Conservation (phyloP, 2,329 filamentous ascomycete genomes). For the Aspergillus ibericus region DNA sequence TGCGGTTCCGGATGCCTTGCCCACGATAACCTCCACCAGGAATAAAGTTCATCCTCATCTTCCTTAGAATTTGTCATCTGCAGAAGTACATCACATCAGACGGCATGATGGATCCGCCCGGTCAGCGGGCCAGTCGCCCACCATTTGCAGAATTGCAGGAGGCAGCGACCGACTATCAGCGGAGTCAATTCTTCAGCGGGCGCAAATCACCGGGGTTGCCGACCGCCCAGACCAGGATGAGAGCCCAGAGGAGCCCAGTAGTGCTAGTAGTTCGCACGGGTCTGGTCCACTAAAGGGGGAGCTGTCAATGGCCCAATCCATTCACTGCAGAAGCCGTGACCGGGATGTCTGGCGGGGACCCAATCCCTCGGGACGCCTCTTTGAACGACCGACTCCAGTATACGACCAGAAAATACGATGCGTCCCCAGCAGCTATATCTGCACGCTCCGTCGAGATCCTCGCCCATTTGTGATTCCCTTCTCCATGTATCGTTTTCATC, state of each 20-base stretch:
- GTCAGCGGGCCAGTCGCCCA: background rate
- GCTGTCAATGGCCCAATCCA: background rate
- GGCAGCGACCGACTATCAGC: background rate
- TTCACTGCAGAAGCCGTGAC: background rate
- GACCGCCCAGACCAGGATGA: background rate
- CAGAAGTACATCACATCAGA: background rate
- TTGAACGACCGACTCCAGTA: background rate
- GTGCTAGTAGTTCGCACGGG: conserved; percentile 3
- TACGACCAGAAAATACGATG: background rate
- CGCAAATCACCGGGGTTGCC: background rate
- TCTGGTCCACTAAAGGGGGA: background rate
- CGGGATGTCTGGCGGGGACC: background rate
- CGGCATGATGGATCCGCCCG: background rate
- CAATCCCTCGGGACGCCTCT: background rate
- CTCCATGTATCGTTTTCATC: background rate
- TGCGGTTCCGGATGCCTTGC: background rate
- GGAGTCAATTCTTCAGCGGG: background rate
- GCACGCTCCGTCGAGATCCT: background rate
- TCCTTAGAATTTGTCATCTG: background rate
- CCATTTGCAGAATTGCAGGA: background rate
- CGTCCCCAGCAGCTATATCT: background rate
- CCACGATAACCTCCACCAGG: background rate
- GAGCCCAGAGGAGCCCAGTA: background rate
- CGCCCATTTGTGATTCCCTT: background rate
- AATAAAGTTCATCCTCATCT: background rate